Conservation (phyloP, 116 monocot species). For the Phalaenopsis hybrid region DNA sequence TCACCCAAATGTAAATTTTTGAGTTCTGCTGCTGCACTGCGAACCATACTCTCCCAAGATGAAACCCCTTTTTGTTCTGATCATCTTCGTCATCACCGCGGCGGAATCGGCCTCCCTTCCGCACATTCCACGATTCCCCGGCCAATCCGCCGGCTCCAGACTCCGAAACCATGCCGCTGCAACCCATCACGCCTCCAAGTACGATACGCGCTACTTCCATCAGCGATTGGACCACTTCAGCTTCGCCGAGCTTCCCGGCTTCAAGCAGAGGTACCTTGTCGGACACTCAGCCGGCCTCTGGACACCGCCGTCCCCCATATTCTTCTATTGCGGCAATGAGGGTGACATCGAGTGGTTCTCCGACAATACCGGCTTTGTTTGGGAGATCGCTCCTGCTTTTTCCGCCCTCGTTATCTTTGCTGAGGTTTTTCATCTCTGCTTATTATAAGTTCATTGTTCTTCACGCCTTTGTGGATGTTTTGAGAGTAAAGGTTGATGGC, state of each 20-base stretch:
- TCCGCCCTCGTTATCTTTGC: slow-evolving; percentile 80
- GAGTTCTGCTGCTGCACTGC: too few relatives aligned
- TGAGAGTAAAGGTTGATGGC: too few relatives aligned
- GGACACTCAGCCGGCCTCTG: slow-evolving; percentile 9
- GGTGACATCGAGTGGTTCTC: slow-evolving; percentile 90
- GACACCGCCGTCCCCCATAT: slow-evolving; percentile 42
- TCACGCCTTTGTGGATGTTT: too few relatives aligned
- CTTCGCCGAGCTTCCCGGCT: slow-evolving; percentile 45
- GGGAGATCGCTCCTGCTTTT: slow-evolving; percentile 80
- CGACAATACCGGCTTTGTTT: slow-evolving; percentile 73
- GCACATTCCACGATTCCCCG: slow-evolving; percentile 16
- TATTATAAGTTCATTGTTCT: background rate
- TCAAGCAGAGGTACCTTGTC: slow-evolving; percentile 68
- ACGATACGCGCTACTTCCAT: slow-evolving; percentile 59
- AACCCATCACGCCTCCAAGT: slow-evolving; percentile 13
- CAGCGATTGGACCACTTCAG: slow-evolving; percentile 83
- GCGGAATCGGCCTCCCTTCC: background rate
- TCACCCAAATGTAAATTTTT: too few relatives aligned
- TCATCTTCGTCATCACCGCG: slow-evolving; percentile 15
- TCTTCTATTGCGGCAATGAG: slow-evolving; percentile 96
- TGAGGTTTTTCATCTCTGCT: slow-evolving; percentile 29
- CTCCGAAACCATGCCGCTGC: background rate
- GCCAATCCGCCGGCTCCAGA: slow-evolving; percentile 13
- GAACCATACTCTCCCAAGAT: background rate
- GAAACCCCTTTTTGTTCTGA: slow-evolving; percentile 2